Base-by-base conservation (phyloP, 306 rosid genomes). In the Astragalus membranaceus region DNA sequence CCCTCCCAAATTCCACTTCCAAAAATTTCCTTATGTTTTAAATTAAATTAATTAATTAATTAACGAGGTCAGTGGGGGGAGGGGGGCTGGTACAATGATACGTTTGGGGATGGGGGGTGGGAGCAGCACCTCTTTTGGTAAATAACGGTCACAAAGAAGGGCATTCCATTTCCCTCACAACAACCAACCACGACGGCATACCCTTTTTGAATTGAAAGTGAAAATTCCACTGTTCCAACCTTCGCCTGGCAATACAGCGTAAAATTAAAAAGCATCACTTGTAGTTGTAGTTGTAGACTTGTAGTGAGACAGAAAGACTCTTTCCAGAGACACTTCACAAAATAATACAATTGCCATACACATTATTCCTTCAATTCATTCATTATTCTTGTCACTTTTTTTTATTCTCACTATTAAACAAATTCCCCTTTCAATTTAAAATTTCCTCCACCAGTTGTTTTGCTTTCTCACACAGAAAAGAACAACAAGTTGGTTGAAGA, bases 81-180 rank as follows among this genome's bases (percentile, higher is more conserved):
- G n/a, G n/a, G n/a, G n/a, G n/a, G n/a, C n/a, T n/a, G n/a, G n/a
- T n/a, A n/a, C n/a, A n/a, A n/a, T n/a, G n/a, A n/a, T n/a, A n/a
- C n/a, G n/a, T n/a, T n/a, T 43, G 0, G 57, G 39, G 13, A 10
- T 20, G 2, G 11, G 16, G 66, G 7, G 68, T 8, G 9, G 48
- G 65, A 55, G 59, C 10, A 10, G 4, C 8, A 10, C 14, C 4
- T 5, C 53, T 26, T 63, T 44, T 62, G 13, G 77, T 70, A 64
- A 77, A 32, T 70, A 63, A 64, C 52, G 44, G 17, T 57, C n/a
- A 47, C 8, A 23, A 1, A 35, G 15, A 46, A 58, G 79, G 74
- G 54, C 36, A 36, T 56, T 55, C 8, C 44, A 23, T 47, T 46
- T 47, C 12, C 3, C 53, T 7, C 3, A 2, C 6, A 0, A 8